These are phyloP conservation scores for Pleurotus citrinopileatus DNA, from an alignment of 768 basidiomycete genomes.

Conservation along the genomic window DNA sequence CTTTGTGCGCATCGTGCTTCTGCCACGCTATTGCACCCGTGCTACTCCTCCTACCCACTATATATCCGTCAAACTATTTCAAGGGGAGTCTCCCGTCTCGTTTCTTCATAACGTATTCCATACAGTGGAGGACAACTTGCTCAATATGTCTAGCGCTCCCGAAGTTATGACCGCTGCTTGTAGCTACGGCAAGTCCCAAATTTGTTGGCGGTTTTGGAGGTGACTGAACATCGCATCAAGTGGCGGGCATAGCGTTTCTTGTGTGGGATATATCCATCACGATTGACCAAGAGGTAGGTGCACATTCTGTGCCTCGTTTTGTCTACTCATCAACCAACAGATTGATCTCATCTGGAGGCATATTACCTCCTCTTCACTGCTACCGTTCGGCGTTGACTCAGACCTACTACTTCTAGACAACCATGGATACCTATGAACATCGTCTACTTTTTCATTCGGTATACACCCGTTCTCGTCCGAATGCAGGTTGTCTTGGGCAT, in stretches of 20 bases:
- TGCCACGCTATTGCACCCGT: too few species aligned
- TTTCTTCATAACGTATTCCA: too few species aligned
- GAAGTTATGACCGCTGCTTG: not conserved
- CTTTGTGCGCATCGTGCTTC: too few species aligned
- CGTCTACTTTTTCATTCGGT: slow-evolving; percentile 34
- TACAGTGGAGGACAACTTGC: too few species aligned
- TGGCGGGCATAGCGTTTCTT: slow-evolving; percentile 34
- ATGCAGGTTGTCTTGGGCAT: slow-evolving; percentile 22
- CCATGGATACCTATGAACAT: slow-evolving; percentile 32
- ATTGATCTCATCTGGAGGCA: not conserved
- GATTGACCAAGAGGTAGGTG: slow-evolving; percentile 34
- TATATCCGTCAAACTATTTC: too few species aligned
- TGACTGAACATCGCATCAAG: slow-evolving; percentile 21
- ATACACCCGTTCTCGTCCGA: slow-evolving; percentile 32
- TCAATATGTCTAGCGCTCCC: too few species aligned
- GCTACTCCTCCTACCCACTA: too few species aligned
- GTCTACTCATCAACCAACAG: not conserved
- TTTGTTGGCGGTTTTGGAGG: not conserved
- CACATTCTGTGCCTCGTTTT: not conserved
- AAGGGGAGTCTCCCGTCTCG: too few species aligned
- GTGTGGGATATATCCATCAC: slow-evolving; percentile 41
- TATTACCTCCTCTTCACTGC: not conserved
- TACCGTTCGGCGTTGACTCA: not conserved
- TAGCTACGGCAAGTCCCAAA: not conserved
- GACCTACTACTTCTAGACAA: slow-evolving; percentile 18